phyloP scores from a whole-genome alignment of 805 yeast genomes.

The Saccharomycopsis amapae region DNA sequence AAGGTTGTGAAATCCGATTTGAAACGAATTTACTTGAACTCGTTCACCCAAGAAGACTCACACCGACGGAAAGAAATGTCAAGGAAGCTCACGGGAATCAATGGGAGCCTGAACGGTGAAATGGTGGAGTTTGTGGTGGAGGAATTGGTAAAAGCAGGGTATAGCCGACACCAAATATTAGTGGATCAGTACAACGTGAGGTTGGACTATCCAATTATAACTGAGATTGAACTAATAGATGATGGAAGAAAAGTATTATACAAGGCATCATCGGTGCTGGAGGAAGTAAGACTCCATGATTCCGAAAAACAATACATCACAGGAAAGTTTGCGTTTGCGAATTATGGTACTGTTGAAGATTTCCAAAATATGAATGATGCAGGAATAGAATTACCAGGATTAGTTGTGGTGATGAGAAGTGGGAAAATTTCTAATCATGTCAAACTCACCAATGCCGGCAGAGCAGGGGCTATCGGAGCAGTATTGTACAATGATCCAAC shows the following conservation, averaged over 20 bases:
- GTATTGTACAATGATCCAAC: conserved; percentile 49
- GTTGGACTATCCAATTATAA: conserved; percentile 54
- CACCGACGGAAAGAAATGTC: no score
- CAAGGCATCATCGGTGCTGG: conserved; percentile 47
- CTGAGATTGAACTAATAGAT: conserved; percentile 36
- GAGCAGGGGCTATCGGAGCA: conserved; percentile 56
- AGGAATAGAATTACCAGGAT: conserved; percentile 42
- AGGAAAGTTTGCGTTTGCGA: conserved; percentile 48
- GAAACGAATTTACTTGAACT: conserved; percentile 47
- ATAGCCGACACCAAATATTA: neutral
- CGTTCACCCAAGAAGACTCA: neutral
- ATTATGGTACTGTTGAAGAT: conserved; percentile 55
- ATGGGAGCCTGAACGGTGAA: neutral
- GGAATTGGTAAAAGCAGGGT: neutral
- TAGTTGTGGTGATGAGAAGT: conserved; percentile 49
- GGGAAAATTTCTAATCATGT: conserved; percentile 43
- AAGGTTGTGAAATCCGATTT: conserved; percentile 62
- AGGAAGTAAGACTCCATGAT: conserved; percentile 39
- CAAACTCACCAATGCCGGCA: conserved; percentile 55
- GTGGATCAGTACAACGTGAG: conserved; percentile 53
- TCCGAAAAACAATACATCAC: no score
- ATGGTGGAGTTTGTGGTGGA: conserved; percentile 15
- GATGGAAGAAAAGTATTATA: conserved; percentile 29
- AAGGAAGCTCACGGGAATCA: neutral
- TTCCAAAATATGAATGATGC: conserved; percentile 31